phyloP scores from a whole-genome alignment of 495 filamentous ascomycete genomes.

The Acidomyces sp. region DNA sequence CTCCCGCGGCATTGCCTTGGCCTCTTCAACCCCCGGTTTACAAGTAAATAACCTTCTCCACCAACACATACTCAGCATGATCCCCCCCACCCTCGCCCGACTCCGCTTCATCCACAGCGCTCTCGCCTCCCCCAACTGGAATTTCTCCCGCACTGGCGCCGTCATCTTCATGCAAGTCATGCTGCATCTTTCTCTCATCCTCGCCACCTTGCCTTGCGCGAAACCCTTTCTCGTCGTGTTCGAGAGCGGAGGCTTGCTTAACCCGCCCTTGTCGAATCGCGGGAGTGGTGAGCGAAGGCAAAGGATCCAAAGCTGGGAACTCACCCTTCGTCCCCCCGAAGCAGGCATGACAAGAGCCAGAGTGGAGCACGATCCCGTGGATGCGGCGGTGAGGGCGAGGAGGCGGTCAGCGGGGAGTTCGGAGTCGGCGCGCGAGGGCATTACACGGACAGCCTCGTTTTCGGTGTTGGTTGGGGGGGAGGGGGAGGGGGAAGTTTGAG shows the following conservation, averaged over 20 bases:
- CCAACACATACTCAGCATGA: slow-evolving; percentile 2
- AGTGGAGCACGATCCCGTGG: neutral
- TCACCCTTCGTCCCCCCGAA: too few species aligned
- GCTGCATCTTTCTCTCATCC: slow-evolving; percentile 12
- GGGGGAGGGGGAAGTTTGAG: too few species aligned
- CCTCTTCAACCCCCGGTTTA: too few species aligned
- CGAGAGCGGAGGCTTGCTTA: neutral
- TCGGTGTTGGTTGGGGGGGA: neutral
- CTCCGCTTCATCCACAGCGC: slow-evolving; percentile 2
- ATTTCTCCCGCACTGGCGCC: slow-evolving; percentile 1
- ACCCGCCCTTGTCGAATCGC: neutral
- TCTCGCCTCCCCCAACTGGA: slow-evolving; percentile 8
- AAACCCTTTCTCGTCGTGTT: slow-evolving; percentile 12
- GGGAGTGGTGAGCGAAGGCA: neutral
- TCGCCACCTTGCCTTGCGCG: slow-evolving; percentile 15
- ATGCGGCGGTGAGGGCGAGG: neutral
- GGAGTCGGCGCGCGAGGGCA: neutral
- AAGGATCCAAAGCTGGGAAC: neutral
- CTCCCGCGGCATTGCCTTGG: too few species aligned
- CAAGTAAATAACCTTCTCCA: too few species aligned
- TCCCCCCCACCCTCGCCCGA: slow-evolving; percentile 1
- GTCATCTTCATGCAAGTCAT: slow-evolving; percentile 8
- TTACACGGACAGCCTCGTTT: slow-evolving; percentile 1
- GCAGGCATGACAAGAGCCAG: neutral
- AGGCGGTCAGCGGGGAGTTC: slow-evolving; percentile 1